A percentile compares a stretch with the other conserved stretches of the same genome.
These are phyloP conservation scores for Aspergillus costaricaensis DNA, from an alignment of 2,329 filamentous ascomycete genomes.

Conservation along the genomic window DNA sequence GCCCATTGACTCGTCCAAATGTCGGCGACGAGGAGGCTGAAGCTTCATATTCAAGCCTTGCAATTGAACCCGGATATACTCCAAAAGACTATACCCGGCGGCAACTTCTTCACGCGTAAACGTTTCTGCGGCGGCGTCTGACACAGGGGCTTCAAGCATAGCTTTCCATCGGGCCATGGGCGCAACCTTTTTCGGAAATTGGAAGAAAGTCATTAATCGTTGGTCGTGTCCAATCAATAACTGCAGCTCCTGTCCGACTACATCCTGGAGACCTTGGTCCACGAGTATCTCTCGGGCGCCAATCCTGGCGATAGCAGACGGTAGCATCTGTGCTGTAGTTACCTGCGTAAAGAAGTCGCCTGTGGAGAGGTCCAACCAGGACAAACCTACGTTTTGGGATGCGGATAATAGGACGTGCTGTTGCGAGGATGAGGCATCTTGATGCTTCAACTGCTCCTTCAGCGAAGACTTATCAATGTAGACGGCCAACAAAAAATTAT, in stretches of 20 bases:
- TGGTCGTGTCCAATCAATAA: conserved; percentile 72
- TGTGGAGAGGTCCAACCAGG: conserved; percentile 94
- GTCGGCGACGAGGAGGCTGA: conserved; percentile 75
- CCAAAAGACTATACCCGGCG: conserved; percentile 78
- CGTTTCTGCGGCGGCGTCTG: conserved; percentile 51
- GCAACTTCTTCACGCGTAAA: conserved; percentile 71
- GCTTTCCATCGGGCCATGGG: conserved; percentile 67
- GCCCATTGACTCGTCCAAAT: conserved; percentile 74
- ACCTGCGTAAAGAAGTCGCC: conserved; percentile 89
- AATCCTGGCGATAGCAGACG: conserved; percentile 81
- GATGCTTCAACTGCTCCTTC: conserved; percentile 22
- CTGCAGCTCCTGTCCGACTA: conserved; percentile 64
- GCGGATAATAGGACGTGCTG: conserved; percentile 34
- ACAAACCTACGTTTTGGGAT: conserved; percentile 66
- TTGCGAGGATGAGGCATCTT: conserved; percentile 24
- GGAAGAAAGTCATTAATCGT: conserved; percentile 73
- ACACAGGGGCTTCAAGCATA: conserved; percentile 74
- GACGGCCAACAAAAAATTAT: conserved; percentile 87
- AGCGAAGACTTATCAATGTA: conserved; percentile 53
- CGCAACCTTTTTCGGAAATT: conserved; percentile 46
- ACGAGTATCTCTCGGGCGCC: conserved; percentile 83
- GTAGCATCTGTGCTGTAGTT: conserved; percentile 68
- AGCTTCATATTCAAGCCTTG: conserved; percentile 78
- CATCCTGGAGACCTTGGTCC: conserved; percentile 61
- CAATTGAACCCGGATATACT: conserved; percentile 79